Conservation (phyloP, 2,329 filamentous ascomycete genomes). For the Zymoseptoria crescenta region DNA sequence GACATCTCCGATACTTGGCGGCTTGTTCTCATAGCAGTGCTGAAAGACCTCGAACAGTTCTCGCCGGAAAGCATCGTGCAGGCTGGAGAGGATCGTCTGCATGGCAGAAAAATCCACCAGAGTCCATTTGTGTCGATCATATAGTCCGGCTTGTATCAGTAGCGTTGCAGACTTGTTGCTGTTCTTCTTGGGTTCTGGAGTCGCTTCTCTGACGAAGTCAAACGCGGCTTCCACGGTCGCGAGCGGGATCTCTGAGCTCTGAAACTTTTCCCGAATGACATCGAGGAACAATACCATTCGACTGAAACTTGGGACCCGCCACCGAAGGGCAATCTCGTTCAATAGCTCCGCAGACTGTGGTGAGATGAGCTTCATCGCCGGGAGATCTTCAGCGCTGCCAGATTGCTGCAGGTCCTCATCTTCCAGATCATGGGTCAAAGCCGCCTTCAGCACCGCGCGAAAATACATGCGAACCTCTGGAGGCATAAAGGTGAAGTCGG, state of each 20-base stretch:
- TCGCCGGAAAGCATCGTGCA: constrained; percentile 76
- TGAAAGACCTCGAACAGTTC: constrained; percentile 85
- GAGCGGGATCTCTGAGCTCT: constrained; percentile 71
- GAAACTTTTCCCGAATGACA: constrained; percentile 74
- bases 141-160: constrained; percentile 41
- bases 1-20: constrained; percentile 69
- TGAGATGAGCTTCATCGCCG: constrained; percentile 53
- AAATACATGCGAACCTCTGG: constrained; percentile 75
- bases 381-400: constrained; percentile 41
- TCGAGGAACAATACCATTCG: constrained; percentile 76
- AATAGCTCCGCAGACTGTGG: constrained; percentile 74
- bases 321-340: constrained; percentile 75
- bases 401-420: constrained; percentile 46
- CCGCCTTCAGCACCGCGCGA: constrained; percentile 70
- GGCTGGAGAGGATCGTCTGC: constrained; percentile 61
- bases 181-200: constrained; percentile 45
- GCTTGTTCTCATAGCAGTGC: constrained; percentile 81
- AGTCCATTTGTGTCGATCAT: constrained; percentile 46
- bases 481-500: constrained; percentile 77
- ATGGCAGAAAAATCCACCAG: constrained; percentile 50
- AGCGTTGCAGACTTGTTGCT: constrained; percentile 2
- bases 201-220: constrained; percentile 67
- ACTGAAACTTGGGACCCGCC: constrained; percentile 80
- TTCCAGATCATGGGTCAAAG: constrained; percentile 55
- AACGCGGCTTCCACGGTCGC: constrained; percentile 80